These are phyloP conservation scores for Wickerhamiella sergipiensis DNA, from an alignment of 805 yeast genomes.

Conservation along the genomic window DNA sequence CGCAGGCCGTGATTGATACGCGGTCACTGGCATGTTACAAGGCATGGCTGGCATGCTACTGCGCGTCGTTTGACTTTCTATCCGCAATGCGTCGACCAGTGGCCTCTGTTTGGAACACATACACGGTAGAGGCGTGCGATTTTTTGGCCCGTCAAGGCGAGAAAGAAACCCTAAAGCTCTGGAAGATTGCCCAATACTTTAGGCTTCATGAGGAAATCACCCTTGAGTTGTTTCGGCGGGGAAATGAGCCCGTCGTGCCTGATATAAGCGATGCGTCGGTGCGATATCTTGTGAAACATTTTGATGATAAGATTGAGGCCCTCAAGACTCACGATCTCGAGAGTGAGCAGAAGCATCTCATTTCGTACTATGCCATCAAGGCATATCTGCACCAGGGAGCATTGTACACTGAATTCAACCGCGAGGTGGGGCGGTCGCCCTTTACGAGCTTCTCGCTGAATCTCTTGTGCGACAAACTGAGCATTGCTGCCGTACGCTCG, in stretches of 20 bases:
- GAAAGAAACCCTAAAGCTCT: conserved; percentile 29
- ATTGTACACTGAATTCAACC: conserved; percentile 16
- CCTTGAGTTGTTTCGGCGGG: conserved; percentile 24
- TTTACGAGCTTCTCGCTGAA: conserved; percentile 24
- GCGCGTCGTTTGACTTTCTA: conserved; percentile 20
- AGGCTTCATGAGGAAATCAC: conserved; percentile 39
- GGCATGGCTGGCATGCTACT: conserved; percentile 27
- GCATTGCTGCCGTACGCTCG: conserved; percentile 17
- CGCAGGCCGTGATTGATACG: conserved; percentile 28
- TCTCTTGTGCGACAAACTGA: conserved; percentile 13
- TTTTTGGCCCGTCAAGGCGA: conserved; percentile 4
- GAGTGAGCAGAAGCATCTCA: conserved; percentile 19
- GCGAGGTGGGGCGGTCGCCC: conserved; percentile 22
- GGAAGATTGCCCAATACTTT: conserved; percentile 39
- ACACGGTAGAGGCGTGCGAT: conserved; percentile 46
- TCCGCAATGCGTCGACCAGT: conserved; percentile 52
- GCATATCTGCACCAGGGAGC: conserved; percentile 31
- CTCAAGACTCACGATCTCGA: conserved; percentile 20
- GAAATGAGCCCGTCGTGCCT: conserved; percentile 28
- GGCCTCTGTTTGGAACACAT: conserved; percentile 33
- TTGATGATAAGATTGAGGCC: conserved; percentile 34
- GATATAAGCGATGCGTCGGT: conserved; percentile 26
- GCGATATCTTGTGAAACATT: conserved; percentile 32
- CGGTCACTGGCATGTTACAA: conserved; percentile 35
- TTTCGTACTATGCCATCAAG: conserved; percentile 31